Percentiles rank a stretch among this genome's conserved stretches.
These are phyloP conservation scores for Hibiscus trionum DNA, from an alignment of 345 rosid species.

Conservation along the genomic window DNA sequence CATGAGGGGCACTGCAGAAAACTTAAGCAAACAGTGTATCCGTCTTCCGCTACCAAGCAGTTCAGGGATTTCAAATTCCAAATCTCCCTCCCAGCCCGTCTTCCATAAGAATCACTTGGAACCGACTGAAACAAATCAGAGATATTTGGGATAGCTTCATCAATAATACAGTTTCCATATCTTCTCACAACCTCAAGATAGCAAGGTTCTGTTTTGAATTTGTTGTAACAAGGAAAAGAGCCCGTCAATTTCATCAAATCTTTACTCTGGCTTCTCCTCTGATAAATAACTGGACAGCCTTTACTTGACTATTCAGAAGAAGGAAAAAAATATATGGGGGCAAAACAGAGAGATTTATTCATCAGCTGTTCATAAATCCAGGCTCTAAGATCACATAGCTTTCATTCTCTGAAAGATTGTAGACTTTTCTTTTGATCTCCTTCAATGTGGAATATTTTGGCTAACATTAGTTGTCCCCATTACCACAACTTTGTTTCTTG, in stretches of 20 bases:
- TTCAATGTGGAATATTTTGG: neutral
- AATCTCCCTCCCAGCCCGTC: neutral
- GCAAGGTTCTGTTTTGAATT: neutral
- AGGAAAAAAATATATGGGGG: neutral
- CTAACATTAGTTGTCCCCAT: neutral
- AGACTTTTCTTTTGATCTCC: neutral
- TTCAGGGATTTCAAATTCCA: conserved; percentile 4
- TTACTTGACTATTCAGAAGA: neutral
- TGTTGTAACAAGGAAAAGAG: neutral
- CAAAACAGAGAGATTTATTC: neutral
- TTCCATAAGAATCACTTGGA: neutral
- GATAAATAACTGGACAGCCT: neutral
- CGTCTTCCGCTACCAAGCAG: neutral
- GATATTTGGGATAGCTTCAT: neutral
- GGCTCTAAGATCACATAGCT: neutral
- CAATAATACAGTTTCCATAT: neutral
- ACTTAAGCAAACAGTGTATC: neutral
- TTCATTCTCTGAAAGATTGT: neutral
- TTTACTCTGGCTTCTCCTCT: neutral
- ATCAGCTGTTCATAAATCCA: neutral
- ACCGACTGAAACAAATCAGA: neutral
- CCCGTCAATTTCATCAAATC: neutral
- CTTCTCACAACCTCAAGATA: neutral
- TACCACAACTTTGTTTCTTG: neutral
- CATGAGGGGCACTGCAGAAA: neutral